These are phyloP conservation scores for Cordyceps javanica DNA, from an alignment of 2,329 filamentous ascomycete genomes.

Conservation along the genomic window DNA sequence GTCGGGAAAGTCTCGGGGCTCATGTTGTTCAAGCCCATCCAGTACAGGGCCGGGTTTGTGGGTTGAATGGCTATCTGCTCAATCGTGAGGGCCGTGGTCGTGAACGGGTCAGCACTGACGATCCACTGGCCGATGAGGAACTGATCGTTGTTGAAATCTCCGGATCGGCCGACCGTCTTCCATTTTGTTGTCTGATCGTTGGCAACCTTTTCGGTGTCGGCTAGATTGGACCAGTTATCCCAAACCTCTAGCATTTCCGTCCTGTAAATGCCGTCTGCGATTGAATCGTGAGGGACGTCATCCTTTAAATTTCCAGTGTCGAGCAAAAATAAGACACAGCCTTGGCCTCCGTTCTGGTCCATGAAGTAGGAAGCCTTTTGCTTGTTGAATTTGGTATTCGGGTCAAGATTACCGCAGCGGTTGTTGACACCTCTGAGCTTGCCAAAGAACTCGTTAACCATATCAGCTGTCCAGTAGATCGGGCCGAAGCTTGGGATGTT, in stretches of 20 bases:
- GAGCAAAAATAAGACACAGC: conserved; percentile 29
- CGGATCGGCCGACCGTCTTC: conserved; percentile 17
- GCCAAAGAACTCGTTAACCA: conserved; percentile 37
- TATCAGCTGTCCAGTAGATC: conserved; percentile 29
- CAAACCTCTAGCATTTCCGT: conserved; percentile 18
- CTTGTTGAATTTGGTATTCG: conserved; percentile 20
- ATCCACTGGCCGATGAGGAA: conserved; percentile 28
- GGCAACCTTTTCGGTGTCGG: conserved; percentile 21
- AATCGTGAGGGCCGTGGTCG: conserved; percentile 21
- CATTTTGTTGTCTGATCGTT: conserved; percentile 19
- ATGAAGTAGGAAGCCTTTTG: conserved; percentile 24
- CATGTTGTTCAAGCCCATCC: conserved; percentile 25
- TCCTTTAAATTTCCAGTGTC: conserved; percentile 18
- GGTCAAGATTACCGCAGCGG: conserved; percentile 27
- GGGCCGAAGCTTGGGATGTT: conserved; percentile 23
- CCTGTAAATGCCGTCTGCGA: conserved; percentile 26
- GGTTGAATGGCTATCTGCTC: conserved; percentile 26
- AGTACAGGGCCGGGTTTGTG: conserved; percentile 30
- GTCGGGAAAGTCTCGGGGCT: conserved; percentile 24
- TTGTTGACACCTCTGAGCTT: conserved; percentile 36
- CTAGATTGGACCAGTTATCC: conserved; percentile 27
- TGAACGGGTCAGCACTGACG: conserved; percentile 22
- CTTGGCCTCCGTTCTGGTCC: conserved; percentile 25
- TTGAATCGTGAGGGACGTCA: conserved; percentile 19
- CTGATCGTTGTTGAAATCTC: conserved; percentile 18